phyloP scores from a whole-genome alignment of 2,329 filamentous ascomycete genomes.

The Phaeomoniella chlamydospora region DNA sequence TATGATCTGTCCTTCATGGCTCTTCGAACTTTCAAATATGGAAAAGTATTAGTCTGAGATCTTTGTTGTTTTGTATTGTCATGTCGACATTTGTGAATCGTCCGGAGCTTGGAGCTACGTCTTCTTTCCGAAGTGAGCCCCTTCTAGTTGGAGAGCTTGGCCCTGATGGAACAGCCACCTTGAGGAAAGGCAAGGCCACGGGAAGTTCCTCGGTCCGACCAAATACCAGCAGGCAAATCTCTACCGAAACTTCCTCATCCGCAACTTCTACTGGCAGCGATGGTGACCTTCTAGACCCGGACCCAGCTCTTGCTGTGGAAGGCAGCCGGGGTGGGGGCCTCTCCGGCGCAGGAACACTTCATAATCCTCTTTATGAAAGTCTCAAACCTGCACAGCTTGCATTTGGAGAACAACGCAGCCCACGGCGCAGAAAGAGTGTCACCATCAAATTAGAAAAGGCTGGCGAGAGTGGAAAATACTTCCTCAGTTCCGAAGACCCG shows the following conservation, averaged over 20 bases:
- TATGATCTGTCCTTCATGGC: too few relatives aligned
- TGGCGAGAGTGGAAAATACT: conserved; percentile 29
- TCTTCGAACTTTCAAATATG: too few relatives aligned
- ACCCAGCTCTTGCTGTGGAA: conserved; percentile 1
- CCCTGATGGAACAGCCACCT: conserved; percentile 1
- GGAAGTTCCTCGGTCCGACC: background rate
- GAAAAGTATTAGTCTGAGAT: too few relatives aligned
- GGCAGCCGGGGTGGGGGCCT: conserved; percentile 1
- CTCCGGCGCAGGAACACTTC: background rate
- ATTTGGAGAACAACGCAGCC: background rate
- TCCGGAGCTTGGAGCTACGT: background rate
- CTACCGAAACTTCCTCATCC: background rate
- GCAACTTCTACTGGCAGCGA: background rate
- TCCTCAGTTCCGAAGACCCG: conserved; percentile 34
- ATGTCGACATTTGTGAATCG: too few relatives aligned
- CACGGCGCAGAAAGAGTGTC: conserved; percentile 22
- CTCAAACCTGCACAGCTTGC: background rate
- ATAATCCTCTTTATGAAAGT: background rate
- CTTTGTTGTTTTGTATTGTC: too few relatives aligned
- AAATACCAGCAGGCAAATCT: background rate
- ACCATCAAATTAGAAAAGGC: conserved; percentile 32
- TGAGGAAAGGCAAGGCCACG: background rate
- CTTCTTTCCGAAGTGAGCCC: background rate
- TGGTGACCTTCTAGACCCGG: conserved; percentile 1
- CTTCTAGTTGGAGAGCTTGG: conserved; percentile 3